Evolutionary conservation across 1,284 basidiomycete species (phyloP), one percentile per base, ranked within the genome.

Genomic region (Irpex lacteus): DNA sequence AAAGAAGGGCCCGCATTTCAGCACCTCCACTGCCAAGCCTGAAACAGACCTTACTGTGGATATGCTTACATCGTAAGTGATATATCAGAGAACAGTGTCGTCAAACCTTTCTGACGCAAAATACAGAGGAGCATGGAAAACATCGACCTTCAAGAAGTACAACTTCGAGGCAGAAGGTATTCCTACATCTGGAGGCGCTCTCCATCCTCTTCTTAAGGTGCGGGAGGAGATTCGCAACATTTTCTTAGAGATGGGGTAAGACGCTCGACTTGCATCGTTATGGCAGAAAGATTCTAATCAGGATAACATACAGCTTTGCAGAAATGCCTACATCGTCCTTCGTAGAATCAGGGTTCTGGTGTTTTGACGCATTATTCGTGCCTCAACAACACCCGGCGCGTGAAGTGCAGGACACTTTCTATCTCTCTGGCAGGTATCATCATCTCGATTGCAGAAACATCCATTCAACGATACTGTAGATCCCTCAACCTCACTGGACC

Each of bases 281-380:
- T 34, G 32, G 5, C 32, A 6, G 32, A 6, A 34, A 34, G 32
- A 34, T 34, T 6, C 6, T 34, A 6, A 34, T 62, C 19, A 38
- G 13, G 5, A 11, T 44, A 7, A 61, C 18, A 34, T 34, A 34
- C 34, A n/a, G 96, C 13, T 99, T 99, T 80, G 91, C 95, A 63
- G 98, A 99, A 79, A 99, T 99, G 98, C 96, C 97, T 5, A 98
- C 98, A n/a, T 90, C 92, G 66, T 90, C 92, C 65, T 99, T 96
- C 75, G 96, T 99, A 65, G 98, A 99, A 78, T 98, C 95, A 32
- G 92, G 92, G 40, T 99, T 99, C 86, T 99, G 98, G 98, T 98
- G 97, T 76, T 99, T 99, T 78, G 98, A 99, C 76, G 90, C 96
- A 7, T 85, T 99, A 69, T 99, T 98, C 76, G 98, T 99, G 0